Base-by-base conservation (phyloP, 1,284 basidiomycete genomes). In the Exobasidium rhododendri region DNA sequence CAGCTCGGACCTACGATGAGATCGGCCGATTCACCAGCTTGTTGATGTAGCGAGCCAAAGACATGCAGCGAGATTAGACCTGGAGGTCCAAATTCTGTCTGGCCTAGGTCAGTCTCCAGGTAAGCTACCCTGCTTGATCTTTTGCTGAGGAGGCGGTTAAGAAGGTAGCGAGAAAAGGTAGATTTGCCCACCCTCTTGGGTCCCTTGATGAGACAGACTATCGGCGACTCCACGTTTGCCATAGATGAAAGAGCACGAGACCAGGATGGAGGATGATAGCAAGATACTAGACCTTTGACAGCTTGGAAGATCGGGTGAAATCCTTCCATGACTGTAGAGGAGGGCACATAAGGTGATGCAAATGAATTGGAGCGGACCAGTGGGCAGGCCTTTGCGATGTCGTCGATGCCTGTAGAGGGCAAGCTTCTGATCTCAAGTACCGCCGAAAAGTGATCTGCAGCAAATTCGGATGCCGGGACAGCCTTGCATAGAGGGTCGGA, bases 31-130 rank as follows among this genome's bases (percentile, higher is more conserved):
- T 44, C 22, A 31, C 43, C 1, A 35, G 17, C 13, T 56, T 49
- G n/a, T 14, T 20, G 51, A 26, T 4, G 46, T 1, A 26, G 7
- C 40, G 56, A 43, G 11, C 62, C 59, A 7, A 96, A 70, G 0
- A 97, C 67, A 76, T 88, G 89, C 51, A 98, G 80, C 0, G 91
- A 86, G 2, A 97, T 88, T 79, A 90, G 85, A 0, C 93, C 94
- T 0, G 89, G 88, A 1, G 91, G 88, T 0, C 89, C 89, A 77
- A 97, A 96, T 80, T 97, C 93, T 6, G 91, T 89, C 81, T 98
- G 94, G 10, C 94, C 94, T 2, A 92, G 73, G 81, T 97, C 94
- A 61, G 90, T 90, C 76, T 97, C 94, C 4, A 98, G 84, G 79
- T 87, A 96, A 0, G 92, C 92, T 2, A 97, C 91, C 20, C 83